phyloP scores from a whole-genome alignment of 2,329 filamentous ascomycete species.

The Emergomyces pasteurianus region DNA sequence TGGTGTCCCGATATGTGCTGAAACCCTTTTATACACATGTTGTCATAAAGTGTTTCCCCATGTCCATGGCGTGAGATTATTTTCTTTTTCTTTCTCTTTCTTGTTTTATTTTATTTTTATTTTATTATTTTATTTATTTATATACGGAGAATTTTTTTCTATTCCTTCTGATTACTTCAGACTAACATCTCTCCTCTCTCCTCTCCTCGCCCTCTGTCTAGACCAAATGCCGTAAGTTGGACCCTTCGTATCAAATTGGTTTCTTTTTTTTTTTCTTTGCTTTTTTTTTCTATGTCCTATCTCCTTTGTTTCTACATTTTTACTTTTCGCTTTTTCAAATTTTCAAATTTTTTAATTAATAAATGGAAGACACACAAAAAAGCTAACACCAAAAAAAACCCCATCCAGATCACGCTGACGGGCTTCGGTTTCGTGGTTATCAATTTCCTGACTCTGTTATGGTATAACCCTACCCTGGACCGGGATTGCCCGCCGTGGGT shows the following conservation, averaged over 20 bases:
- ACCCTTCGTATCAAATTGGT: background rate
- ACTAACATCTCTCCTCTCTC: background rate
- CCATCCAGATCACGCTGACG: conserved; percentile 62
- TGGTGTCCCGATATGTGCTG: conserved; percentile 82
- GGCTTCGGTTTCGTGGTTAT: conserved; percentile 81
- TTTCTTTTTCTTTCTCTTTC: background rate
- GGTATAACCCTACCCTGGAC: conserved; percentile 91
- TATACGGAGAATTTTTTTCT: too few species aligned
- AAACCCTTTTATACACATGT: conserved; percentile 96
- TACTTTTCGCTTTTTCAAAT: background rate
- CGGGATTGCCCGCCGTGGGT: conserved; percentile 92
- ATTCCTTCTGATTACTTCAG: background rate
- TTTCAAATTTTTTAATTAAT: background rate
- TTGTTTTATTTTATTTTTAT: background rate
- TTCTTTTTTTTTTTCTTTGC: background rate
- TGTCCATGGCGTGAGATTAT: conserved; percentile 69
- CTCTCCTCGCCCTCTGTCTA: background rate
- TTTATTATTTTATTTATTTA: background rate
- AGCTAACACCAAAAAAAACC: background rate
- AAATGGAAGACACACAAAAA: background rate
- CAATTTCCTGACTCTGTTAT: conserved; percentile 84
- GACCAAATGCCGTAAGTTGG: conserved; percentile 43
- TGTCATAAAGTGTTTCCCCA: conserved; percentile 88
- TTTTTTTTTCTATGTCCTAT: too few species aligned
- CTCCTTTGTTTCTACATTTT: background rate